Evolutionary conservation across 345 rosid genomes (phyloP).

Genomic region (Camelina laxa): DNA sequence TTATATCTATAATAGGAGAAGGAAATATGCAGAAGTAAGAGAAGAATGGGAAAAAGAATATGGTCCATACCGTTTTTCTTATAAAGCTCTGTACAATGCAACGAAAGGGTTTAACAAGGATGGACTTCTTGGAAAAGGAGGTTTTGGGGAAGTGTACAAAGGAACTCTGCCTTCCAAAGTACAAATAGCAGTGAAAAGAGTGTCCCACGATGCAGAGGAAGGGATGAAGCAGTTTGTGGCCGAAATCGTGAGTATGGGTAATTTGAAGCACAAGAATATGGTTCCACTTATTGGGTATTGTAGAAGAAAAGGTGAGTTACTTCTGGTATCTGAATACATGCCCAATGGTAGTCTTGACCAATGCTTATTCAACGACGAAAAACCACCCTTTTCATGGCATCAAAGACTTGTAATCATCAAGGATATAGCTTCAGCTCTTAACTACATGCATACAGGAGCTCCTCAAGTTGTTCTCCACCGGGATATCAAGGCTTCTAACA

Average conservation of each 20-base stretch:
- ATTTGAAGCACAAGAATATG: conserved; percentile 55
- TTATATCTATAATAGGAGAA: conserved; percentile 40
- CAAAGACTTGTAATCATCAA: conserved; percentile 44
- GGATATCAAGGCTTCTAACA: conserved; percentile 57
- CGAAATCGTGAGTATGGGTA: conserved; percentile 53
- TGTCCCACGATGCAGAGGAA: conserved; percentile 53
- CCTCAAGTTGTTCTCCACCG: conserved; percentile 57
- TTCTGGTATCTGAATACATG: conserved; percentile 55
- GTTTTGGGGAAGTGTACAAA: conserved; percentile 59
- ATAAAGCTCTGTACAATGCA: conserved; percentile 51
- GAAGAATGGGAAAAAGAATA: conserved; percentile 59
- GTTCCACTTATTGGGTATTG: conserved; percentile 56
- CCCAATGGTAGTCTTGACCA: conserved; percentile 56
- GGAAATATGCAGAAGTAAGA: conserved; percentile 46
- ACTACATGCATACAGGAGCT: conserved; percentile 55
- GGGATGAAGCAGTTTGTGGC: conserved; percentile 60
- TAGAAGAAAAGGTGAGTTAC: conserved; percentile 52
- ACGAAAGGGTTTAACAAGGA: conserved; percentile 53
- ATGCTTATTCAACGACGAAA: conserved; percentile 30
- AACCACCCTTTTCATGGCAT: conserved; percentile 47
- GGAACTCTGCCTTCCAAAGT: conserved; percentile 50
- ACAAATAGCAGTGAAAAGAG: conserved; percentile 60
- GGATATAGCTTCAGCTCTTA: conserved; percentile 51
- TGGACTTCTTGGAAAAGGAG: conserved; percentile 52
- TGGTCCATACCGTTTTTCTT: conserved; percentile 52